phyloP scores from a whole-genome alignment of 371 early-diverging fungal species.

The Zopfochytrium polystomum region DNA sequence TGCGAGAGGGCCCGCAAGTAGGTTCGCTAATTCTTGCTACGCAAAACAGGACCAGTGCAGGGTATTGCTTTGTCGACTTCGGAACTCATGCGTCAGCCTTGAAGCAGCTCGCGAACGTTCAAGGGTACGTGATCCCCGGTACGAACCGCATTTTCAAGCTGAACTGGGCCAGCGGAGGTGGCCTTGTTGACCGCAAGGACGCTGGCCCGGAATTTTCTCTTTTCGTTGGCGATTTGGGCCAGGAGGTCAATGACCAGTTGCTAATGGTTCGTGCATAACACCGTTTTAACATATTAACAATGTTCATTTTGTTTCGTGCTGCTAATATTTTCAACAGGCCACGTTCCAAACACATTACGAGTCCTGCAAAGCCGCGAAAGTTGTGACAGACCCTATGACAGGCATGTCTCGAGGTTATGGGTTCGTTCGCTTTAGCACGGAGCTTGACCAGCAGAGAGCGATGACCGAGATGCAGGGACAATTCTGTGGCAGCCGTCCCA shows the following conservation, averaged over 20 bases:
- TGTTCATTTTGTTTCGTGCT: background rate
- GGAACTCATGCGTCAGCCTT: too few relatives aligned
- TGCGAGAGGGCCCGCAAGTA: too few relatives aligned
- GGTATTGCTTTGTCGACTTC: too few relatives aligned
- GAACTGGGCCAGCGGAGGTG: constrained; percentile 84
- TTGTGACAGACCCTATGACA: constrained; percentile 74
- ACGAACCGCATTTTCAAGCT: too few relatives aligned
- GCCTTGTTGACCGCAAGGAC: constrained; percentile 40
- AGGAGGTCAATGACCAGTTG: too few relatives aligned
- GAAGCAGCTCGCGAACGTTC: too few relatives aligned
- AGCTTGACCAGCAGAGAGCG: constrained; percentile 68
- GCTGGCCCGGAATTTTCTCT: constrained; percentile 63
- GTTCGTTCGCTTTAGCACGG: constrained; percentile 76
- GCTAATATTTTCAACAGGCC: constrained; percentile 7
- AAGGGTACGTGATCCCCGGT: too few relatives aligned
- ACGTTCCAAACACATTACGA: constrained; percentile 54
- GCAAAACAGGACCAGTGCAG: constrained; percentile 13
- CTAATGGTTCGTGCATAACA: too few relatives aligned
- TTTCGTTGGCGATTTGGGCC: constrained; percentile 78
- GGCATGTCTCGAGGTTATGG: constrained; percentile 73
- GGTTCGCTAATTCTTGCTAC: too few relatives aligned
- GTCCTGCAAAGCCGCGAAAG: constrained; percentile 74
- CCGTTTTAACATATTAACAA: too few relatives aligned
- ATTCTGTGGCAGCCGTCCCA: constrained; percentile 67
- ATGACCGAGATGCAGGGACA: constrained; percentile 77